These are phyloP conservation scores for Geotrichum armillariae DNA, from an alignment of 1,139 yeast species.

Conservation along the genomic window DNA sequence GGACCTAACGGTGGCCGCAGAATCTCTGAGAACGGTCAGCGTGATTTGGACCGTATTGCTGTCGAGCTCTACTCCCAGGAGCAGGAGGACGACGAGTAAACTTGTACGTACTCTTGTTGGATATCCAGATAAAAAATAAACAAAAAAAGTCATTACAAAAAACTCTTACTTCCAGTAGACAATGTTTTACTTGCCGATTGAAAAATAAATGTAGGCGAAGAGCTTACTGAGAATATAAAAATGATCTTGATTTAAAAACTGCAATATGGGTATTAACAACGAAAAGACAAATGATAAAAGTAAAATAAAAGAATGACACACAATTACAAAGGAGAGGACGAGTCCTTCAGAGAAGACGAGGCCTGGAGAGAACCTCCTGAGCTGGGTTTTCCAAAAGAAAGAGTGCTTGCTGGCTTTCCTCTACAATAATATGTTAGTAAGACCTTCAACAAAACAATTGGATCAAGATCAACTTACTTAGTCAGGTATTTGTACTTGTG, in stretches of 20 bases:
- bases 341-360: constrained; percentile 8
- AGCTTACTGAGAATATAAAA: no score
- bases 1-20: constrained; percentile 99
- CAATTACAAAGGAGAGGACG: constrained; percentile 1
- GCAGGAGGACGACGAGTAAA: constrained; percentile 49
- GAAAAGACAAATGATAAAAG: no score
- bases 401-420: constrained; percentile 9
- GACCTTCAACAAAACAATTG: not conserved
- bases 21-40: constrained; percentile 99
- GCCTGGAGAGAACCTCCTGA: constrained; percentile 5
- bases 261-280: no score
- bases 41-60: constrained; percentile 99
- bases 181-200: no score
- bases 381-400: constrained; percentile 4
- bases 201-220: no score
- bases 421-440: not conserved
- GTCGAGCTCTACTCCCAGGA: constrained; percentile 95
- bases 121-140: no score
- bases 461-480: constrained; percentile 23
- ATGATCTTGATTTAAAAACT: no score
- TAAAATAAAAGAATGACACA: not conserved
- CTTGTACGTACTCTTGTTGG: no score
- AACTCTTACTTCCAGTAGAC: no score
- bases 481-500: constrained; percentile 47
- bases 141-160: no score